Base-by-base conservation (phyloP, 2,329 filamentous ascomycete species). In the Ascochyta lentis region DNA sequence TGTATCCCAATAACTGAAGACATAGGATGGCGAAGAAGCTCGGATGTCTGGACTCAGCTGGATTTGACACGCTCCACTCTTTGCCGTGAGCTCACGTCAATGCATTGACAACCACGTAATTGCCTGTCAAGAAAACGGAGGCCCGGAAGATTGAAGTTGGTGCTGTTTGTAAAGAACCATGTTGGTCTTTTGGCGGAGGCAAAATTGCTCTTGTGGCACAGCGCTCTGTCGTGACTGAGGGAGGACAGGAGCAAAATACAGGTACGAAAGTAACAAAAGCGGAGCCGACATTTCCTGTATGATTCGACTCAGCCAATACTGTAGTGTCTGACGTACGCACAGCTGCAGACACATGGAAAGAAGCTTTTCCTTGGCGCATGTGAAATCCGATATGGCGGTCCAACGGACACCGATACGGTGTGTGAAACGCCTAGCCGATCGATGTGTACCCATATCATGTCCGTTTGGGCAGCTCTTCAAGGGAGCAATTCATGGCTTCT, bases 301-400 rank as follows among this genome's bases (percentile, higher is more conserved):
- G 46, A 57, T 54, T 34, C 43, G 39, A 53, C 22, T 35, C 52
- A 56, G 49, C 60, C 60, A 65, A 63, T 59, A 49, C 45, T 49
- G 49, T 27, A 51, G 41, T 44, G 50, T 49, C 34, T 46, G 47
- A 42, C 46, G 54, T 56, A 52, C 49, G 13, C 42, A 55, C 40
- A 57, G 58, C 51, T 51, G 43, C 42, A 58, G 38, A 27, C 53
- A 52, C 56, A 57, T 54, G 46, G 47, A 59, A 62, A 58, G 54
- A 66, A 64, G 62, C 62, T 61, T 66, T 61, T 33, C 22, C 57
- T 57, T 64, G 56, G 57, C 56, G 61, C 55, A 55, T 50, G 59
- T 56, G 35, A 48, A 24, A 42, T 64, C 64, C 60, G 59, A 63
- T 52, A 43, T 55, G 46, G 47, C 57, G 59, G 55, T 57, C 54